phyloP scores from a whole-genome alignment of 2,329 filamentous ascomycete genomes.

The Cladophialophora chaetospira region DNA sequence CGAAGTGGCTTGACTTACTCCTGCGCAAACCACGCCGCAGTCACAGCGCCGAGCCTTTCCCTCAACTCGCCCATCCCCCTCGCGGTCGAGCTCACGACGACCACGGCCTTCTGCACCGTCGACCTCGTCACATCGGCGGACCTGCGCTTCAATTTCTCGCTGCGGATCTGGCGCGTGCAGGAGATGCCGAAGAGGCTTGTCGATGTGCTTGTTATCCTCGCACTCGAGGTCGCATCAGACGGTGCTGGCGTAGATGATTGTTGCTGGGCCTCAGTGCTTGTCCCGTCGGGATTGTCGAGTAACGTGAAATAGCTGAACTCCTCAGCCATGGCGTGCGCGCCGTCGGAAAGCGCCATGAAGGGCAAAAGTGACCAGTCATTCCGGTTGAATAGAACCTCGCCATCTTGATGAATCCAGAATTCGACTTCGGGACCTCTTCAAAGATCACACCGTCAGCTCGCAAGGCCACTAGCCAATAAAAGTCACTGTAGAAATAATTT shows the following conservation, averaged over 20 bases:
- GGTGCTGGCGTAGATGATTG: not conserved
- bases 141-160: conserved; percentile 72
- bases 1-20: conserved; percentile 55
- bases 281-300: conserved; percentile 49
- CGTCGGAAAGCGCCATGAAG: conserved; percentile 96
- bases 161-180: conserved; percentile 88
- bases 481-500: too few relatives aligned
- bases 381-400: conserved; percentile 77
- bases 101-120: conserved; percentile 96
- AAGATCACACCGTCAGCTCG: conserved; percentile 12
- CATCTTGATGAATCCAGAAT: conserved; percentile 77
- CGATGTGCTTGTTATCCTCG: too few relatives aligned
- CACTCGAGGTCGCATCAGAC: too few relatives aligned
- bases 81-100: conserved; percentile 89
- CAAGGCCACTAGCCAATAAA: not conserved
- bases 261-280: not conserved
- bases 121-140: conserved; percentile 92
- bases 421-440: conserved; percentile 85
- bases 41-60: conserved; percentile 86
- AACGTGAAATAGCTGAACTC: conserved; percentile 99
- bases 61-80: conserved; percentile 88
- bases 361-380: conserved; percentile 91
- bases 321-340: conserved; percentile 90
- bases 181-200: conserved; percentile 94
- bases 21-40: conserved; percentile 94